Evolutionary conservation across 2,329 filamentous ascomycete genomes (phyloP), one percentile per base, ranked within the genome.

Genomic region (Colletotrichum plurivorum): DNA sequence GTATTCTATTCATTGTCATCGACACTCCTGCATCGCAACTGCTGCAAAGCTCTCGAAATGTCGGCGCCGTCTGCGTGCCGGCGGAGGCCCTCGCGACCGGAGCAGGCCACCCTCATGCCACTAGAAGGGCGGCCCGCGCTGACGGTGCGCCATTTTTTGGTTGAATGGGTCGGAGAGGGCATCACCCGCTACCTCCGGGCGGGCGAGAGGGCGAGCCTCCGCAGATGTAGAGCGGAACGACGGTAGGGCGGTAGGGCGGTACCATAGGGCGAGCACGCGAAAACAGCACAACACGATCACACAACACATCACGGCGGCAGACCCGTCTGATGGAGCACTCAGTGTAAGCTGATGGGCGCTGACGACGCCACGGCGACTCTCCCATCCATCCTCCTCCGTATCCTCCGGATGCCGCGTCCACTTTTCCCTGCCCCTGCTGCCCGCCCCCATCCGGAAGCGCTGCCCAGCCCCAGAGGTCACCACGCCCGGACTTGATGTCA

Each of bases 401-500:
- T 61, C 45, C 46, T 60, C 62, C 62, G 67, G 67, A 61, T 43
- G 49, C 46, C 12, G 55, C 62, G 51, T 51, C 67, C 62, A 66
- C 62, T 55, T 67, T 69, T 51, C 36, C 52, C 36, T 67, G 62
- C 55, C 67, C 67, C 55, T 69, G 67, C 25, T 56, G 56, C 16
- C 51, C 52, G 56, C 16, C 51, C 52, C 51, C 62, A 60, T 48
- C 55, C 63, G 62, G 67, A 52, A 61, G 49, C 55, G 65, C 62
- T 66, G 55, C 51, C 56, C 62, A 66, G 62, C 13, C 45, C 10
- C 8, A 46, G 9, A 16, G 51, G 43, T 31, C 46, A 61, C 18
- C 31, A 58, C 39, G 54, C 61, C 54, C 67, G 67, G 67, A 61
- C 43, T 69, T 66, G 67, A 60, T 69, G 67, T 66, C 67, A 61